Evolutionary conservation across 768 basidiomycete species (phyloP).

Genomic region (Leccinum disarticulatum): DNA sequence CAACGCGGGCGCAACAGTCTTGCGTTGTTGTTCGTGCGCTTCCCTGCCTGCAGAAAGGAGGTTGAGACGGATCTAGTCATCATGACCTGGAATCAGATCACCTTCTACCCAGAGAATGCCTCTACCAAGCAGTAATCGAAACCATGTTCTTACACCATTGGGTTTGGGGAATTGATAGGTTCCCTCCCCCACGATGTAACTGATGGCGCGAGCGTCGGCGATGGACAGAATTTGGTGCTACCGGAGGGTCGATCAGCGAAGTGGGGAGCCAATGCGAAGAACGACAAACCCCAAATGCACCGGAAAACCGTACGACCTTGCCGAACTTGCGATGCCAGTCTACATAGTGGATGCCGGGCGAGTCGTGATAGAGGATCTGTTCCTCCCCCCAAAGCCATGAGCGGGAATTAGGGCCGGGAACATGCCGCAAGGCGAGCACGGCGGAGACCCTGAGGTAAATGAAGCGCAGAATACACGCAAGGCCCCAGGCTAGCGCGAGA

Average conservation of each 20-base stretch:
- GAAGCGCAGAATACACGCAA: constrained; percentile 35
- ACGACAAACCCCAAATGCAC: constrained; percentile 51
- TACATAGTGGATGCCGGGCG: constrained; percentile 53
- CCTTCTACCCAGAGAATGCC: constrained; percentile 71
- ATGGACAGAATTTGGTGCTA: constrained; percentile 61
- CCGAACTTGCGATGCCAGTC: constrained; percentile 56
- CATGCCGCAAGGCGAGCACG: constrained; percentile 38
- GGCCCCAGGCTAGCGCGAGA: constrained; percentile 19
- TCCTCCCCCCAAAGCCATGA: constrained; percentile 65
- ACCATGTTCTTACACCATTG: constrained; percentile 62
- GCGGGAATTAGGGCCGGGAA: constrained; percentile 51
- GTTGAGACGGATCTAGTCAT: constrained; percentile 2
- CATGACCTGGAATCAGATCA: constrained; percentile 18
- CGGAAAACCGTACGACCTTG: constrained; percentile 53
- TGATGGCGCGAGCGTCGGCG: constrained; percentile 52
- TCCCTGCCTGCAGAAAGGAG: constrained; percentile 42
- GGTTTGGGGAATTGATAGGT: constrained; percentile 64
- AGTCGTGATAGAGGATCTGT: constrained; percentile 49
- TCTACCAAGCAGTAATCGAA: constrained; percentile 57
- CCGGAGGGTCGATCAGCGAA: constrained; percentile 8
- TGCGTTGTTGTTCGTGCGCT: constrained; percentile 56
- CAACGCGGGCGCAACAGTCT: constrained; percentile 53
- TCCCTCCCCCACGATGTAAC: constrained; percentile 53
- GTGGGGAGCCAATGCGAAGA: constrained; percentile 4
- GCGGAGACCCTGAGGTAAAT: constrained; percentile 35